Base-by-base conservation (phyloP, 2,329 filamentous ascomycete genomes). In the Aspergillus aculeatinus region DNA sequence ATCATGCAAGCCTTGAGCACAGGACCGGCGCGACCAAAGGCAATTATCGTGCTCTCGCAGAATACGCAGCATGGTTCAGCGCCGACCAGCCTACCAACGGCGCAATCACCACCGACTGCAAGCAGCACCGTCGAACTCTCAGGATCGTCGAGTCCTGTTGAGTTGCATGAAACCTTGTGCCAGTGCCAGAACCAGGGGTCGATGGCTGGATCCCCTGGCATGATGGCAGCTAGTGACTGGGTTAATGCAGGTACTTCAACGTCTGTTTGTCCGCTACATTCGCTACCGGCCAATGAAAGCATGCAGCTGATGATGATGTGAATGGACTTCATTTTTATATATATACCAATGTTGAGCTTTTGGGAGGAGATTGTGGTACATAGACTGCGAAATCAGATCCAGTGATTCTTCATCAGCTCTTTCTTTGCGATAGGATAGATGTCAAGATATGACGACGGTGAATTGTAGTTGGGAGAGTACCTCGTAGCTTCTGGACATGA, bases 31-130 rank as follows among this genome's bases (percentile, higher is more conserved):
- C 57, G 59, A 11, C 52, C 63, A 5, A 64, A 65, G 21, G 63
- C 63, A 2, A 60, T 67, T n/a, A 62, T 67, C 35, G 23, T 67
- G 1, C 52, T 67, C 19, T 60, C 59, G 7, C 58, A 57, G 23
- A 48, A 55, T 23, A 39, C 51, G 2, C 56, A 55, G 1, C 19
- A 11, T 11, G 25, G 42, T 14, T 42, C 48, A 42, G 31, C 52
- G 7, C 35, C 56, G 14, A 14, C 31, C 16, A 21, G 50, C 6
- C 51, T 54, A 25, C 35, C 19, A 16, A 23, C 33, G 47, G 49
- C 59, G 12, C 51, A 61, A 35, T 39, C 56, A 4, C 51, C 56
- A 14, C 23, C 56, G 0, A 23, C 59, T 16, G 2, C 52, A n/a
- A 47, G 29, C 27, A 55, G n/a, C 31, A 47, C 39, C 14, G 25